These are phyloP conservation scores for Rosa rugosa DNA, from an alignment of 306 rosid species.

Conservation along the genomic window DNA sequence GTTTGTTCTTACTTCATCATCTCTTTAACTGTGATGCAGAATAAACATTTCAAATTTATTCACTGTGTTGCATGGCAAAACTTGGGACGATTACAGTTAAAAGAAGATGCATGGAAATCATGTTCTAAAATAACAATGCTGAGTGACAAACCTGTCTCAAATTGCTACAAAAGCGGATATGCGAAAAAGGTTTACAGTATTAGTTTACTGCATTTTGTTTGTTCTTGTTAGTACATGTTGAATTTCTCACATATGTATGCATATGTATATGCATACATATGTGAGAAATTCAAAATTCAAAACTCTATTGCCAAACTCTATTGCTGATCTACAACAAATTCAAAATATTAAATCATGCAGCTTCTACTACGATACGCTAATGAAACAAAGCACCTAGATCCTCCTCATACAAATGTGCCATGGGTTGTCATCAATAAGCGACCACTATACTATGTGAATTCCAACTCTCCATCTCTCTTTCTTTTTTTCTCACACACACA, in stretches of 20 bases:
- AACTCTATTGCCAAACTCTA: background rate
- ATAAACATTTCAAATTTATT: constrained; percentile 55
- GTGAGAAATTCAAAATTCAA: too few species aligned
- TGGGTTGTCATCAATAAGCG: constrained; percentile 54
- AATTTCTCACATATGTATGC: background rate
- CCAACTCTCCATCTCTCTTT: background rate
- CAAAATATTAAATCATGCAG: constrained; percentile 32
- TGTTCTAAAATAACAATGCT: background rate
- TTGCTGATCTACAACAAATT: background rate
- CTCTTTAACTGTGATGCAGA: constrained; percentile 34
- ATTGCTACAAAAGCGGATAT: constrained; percentile 67
- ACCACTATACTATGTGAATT: constrained; percentile 42
- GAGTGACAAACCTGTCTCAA: constrained; percentile 14
- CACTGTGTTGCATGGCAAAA: constrained; percentile 58
- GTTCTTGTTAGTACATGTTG: background rate
- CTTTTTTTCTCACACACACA: background rate
- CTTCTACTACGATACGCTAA: constrained; percentile 34
- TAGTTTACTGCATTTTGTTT: background rate
- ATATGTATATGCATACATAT: background rate
- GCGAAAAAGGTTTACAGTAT: constrained; percentile 47
- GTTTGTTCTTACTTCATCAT: background rate
- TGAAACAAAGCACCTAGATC: constrained; percentile 36
- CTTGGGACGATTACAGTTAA: constrained; percentile 28
- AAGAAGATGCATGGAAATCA: background rate
- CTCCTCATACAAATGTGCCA: constrained; percentile 40